Evolutionary conservation across 768 basidiomycete genomes (phyloP), one percentile per base, ranked within the genome.

Genomic region (Russula sp.): DNA sequence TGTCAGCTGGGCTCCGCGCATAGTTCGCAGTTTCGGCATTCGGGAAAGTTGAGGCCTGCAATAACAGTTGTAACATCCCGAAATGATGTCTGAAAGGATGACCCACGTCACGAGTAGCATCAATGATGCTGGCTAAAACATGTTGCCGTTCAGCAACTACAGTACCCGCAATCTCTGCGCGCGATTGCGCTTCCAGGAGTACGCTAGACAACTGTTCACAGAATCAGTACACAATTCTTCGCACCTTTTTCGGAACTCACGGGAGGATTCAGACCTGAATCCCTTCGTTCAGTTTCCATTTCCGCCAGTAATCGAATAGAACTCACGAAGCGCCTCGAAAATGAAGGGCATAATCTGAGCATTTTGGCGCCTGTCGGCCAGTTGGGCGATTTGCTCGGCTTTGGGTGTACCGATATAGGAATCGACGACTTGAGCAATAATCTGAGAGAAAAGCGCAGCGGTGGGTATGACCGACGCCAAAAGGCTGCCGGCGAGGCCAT

Each of bases 391-490:
- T 49, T 48, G 1, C 26, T 38, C 40, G n/a, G 22, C 40, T 32
- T 32, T 51, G 30, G 50, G 24, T 28, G 7, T 24, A 11, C 78
- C 75, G 16, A 88, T 74, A 68, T 84, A 89, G 73, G 83, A 87
- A 69, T 87, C 77, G 55, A 90, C 76, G 26, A 86, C 79, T 59
- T 81, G 79, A 3, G 81, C 77, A 48, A 88, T 72, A 13, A 80
- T 78, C 57, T 84, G 78, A 1, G 84, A 84, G 75, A 83, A 87
- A 7, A 82, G 70, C 0, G 83, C 75, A 2, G 81, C 79, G 18
- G 84, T 83, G 6, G 85, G 84, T 14, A 87, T 78, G 18, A 79
- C 71, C 53, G 85, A 81, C 9, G 79, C 77, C 67, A 88, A 82
- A 9, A 84, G 74, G 30, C 77, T 75, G n/a, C 75, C 72, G 1